phyloP scores from a whole-genome alignment of 2,329 filamentous ascomycete genomes.

The Magnaporthiopsis rhizophila region DNA sequence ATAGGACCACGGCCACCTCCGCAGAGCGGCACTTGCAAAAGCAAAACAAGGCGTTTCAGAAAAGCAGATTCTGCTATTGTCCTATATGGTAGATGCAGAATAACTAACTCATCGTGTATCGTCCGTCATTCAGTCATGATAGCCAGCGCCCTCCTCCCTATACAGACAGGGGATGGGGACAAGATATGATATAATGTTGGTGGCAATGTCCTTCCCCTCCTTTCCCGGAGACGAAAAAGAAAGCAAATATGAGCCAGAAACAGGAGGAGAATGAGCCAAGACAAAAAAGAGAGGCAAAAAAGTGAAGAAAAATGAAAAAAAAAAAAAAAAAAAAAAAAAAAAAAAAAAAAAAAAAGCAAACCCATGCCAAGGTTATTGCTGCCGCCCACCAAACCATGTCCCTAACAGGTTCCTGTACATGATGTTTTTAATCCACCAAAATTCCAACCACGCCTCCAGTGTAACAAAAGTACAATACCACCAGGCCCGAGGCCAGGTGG shows the following conservation, averaged over 20 bases:
- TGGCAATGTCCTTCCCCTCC: slow-evolving; percentile 2
- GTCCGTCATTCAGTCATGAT: slow-evolving; percentile 7
- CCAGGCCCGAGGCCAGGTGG: neutral
- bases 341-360: neutral
- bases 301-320: neutral
- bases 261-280: neutral
- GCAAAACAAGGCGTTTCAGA: neutral
- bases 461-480: neutral
- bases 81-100: neutral
- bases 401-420: neutral
- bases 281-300: too few relatives aligned
- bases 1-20: neutral
- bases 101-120: slow-evolving; percentile 6
- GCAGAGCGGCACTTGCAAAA: neutral
- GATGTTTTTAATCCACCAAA: neutral
- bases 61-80: neutral
- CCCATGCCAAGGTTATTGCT: neutral
- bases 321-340: neutral
- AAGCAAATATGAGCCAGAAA: slow-evolving; percentile 1
- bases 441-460: neutral
- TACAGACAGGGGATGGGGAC: neutral
- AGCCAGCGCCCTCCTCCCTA: neutral
- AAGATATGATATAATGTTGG: slow-evolving; percentile 2
- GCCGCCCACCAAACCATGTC: neutral
- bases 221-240: neutral